Percentiles rank a stretch among this genome's conserved stretches.
Evolutionary conservation across 345 rosid species (phyloP).

Genomic region (Salix dunnii): DNA sequence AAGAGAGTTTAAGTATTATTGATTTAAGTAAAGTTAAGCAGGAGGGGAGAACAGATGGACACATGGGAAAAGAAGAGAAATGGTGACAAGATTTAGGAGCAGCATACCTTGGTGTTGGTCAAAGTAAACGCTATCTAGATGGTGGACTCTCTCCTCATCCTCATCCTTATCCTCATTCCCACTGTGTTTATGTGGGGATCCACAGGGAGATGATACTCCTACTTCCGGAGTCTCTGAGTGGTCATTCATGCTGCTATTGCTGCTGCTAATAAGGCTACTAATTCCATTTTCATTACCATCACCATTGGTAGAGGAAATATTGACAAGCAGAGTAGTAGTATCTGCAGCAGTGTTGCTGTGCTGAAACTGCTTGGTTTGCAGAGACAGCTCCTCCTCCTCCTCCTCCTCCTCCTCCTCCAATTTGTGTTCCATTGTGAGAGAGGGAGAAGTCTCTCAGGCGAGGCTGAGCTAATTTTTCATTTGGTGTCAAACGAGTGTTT

Average conservation of each 20-base stretch:
- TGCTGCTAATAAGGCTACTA: neutral
- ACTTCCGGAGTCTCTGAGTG: neutral
- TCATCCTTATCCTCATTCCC: neutral
- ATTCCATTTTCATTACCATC: neutral
- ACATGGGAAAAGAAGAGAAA: neutral
- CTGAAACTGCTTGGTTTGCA: constrained; percentile 7
- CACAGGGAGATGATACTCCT: neutral
- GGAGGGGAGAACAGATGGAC: neutral
- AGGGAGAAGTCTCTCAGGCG: neutral
- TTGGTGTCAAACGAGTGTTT: neutral
- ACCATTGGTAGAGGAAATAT: neutral
- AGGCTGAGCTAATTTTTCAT: neutral
- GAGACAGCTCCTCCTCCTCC: constrained; percentile 4
- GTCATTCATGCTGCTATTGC: neutral
- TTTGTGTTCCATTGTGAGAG: neutral
- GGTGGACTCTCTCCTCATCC: neutral
- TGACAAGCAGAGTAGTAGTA: neutral
- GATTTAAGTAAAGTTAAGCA: neutral
- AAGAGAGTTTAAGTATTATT: neutral
- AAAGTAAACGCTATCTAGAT: constrained; percentile 23
- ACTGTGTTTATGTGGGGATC: neutral
- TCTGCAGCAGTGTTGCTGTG: neutral
- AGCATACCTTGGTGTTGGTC: constrained; percentile 27
- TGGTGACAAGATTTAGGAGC: neutral
- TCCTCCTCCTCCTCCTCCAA: constrained; percentile 14